Evolutionary conservation across 2,329 filamentous ascomycete species (phyloP).

Genomic region (Aspergillus texensis): DNA sequence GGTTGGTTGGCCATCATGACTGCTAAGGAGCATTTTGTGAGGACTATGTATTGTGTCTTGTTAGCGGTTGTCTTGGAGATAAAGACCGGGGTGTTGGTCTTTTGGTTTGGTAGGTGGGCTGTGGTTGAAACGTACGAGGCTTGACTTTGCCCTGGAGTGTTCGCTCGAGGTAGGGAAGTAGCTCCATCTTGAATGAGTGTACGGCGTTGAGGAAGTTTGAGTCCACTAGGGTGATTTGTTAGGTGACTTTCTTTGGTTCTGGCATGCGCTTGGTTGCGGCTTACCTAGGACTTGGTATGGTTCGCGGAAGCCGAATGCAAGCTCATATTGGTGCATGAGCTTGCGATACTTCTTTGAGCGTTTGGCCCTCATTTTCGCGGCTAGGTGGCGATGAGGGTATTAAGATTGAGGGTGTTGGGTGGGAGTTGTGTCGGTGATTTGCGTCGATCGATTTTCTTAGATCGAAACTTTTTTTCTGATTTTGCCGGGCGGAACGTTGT

Average conservation of each 20-base stretch:
- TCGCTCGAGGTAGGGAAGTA: slow-evolving; percentile 73
- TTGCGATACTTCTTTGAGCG: slow-evolving; percentile 77
- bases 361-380: slow-evolving; percentile 66
- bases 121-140: slow-evolving; percentile 60
- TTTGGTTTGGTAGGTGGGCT: neutral
- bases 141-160: slow-evolving; percentile 88
- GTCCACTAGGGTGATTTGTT: slow-evolving; percentile 61
- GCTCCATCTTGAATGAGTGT: slow-evolving; percentile 83
- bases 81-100: neutral
- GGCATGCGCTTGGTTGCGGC: slow-evolving; percentile 20
- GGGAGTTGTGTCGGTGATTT: slow-evolving; percentile 11
- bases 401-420: slow-evolving; percentile 13
- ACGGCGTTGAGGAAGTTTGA: slow-evolving; percentile 82
- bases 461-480: slow-evolving; percentile 22
- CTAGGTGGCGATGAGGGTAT: slow-evolving; percentile 10
- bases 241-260: slow-evolving; percentile 1
- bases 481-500: slow-evolving; percentile 37
- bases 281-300: slow-evolving; percentile 85
- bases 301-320: slow-evolving; percentile 87
- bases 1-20: slow-evolving; percentile 45
- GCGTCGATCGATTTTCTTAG: slow-evolving; percentile 31
- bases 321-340: slow-evolving; percentile 88
- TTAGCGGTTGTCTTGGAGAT: slow-evolving; percentile 7
- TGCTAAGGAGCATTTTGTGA: slow-evolving; percentile 67
- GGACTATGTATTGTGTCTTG: slow-evolving; percentile 56